phyloP scores from a whole-genome alignment of 2,329 filamentous ascomycete species.

The Daldinia sp. region DNA sequence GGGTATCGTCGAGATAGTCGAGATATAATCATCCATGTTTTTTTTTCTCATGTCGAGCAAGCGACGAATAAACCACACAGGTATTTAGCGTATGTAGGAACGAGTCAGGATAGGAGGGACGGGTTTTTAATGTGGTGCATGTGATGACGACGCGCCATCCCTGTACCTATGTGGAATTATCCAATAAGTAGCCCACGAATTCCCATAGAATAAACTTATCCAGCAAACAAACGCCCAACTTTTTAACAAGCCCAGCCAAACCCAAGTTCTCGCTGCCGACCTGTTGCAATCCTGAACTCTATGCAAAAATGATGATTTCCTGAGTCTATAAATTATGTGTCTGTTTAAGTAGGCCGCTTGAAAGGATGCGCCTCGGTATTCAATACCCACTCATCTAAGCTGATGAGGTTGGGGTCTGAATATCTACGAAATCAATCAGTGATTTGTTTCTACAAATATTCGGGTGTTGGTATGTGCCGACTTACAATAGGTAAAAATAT shows the following conservation, averaged over 20 bases:
- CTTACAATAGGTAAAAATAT: slow-evolving; percentile 88
- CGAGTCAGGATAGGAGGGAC: not conserved
- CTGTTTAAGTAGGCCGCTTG: slow-evolving; percentile 39
- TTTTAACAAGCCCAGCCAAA: not conserved
- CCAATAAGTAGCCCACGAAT: slow-evolving; percentile 16
- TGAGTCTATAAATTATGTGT: not conserved
- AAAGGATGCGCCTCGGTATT: slow-evolving; percentile 52
- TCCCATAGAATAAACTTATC: not conserved
- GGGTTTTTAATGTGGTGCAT: slow-evolving; percentile 8
- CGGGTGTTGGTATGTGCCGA: slow-evolving; percentile 38
- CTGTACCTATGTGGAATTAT: slow-evolving; percentile 26
- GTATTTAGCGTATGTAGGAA: slow-evolving; percentile 3
- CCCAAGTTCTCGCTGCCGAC: not conserved
- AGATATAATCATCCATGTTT: not conserved
- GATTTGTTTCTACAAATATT: not conserved
- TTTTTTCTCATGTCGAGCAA: not conserved
- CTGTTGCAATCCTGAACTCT: not conserved
- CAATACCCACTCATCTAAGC: slow-evolving; percentile 72
- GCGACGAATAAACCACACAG: not conserved
- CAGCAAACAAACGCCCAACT: slow-evolving; percentile 1
- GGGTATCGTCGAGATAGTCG: not conserved
- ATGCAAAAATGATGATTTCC: slow-evolving; percentile 11
- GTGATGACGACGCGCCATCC: slow-evolving; percentile 32
- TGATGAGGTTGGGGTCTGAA: slow-evolving; percentile 63
- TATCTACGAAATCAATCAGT: slow-evolving; percentile 34